Evolutionary conservation across 768 basidiomycete species (phyloP).

Genomic region (Phanerochaete sordida): DNA sequence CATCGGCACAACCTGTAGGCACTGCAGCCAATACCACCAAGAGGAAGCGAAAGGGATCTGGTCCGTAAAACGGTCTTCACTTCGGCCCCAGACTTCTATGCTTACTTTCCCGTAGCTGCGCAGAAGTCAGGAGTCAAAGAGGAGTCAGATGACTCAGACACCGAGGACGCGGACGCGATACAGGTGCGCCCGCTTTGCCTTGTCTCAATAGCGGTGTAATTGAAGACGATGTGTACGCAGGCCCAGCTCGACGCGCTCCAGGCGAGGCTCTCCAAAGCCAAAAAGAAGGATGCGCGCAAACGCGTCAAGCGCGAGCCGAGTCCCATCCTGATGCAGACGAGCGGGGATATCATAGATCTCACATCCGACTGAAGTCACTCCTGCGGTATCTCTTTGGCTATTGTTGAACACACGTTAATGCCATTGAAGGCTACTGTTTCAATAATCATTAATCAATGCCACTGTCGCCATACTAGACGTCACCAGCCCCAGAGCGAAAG

Average conservation of each 20-base stretch:
- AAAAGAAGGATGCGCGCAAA: background rate
- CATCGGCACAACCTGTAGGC: too few relatives aligned
- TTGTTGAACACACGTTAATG: too few relatives aligned
- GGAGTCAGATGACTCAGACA: background rate
- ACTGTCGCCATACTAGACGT: too few relatives aligned
- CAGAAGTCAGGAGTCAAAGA: background rate
- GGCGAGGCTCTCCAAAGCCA: background rate
- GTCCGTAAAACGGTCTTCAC: background rate
- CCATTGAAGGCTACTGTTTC: too few relatives aligned
- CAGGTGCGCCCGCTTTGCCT: background rate
- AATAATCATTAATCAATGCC: too few relatives aligned
- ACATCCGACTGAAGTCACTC: background rate
- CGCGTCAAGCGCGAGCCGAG: constrained; percentile 2
- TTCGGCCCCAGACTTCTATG: too few relatives aligned
- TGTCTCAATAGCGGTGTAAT: background rate
- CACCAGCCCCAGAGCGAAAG: too few relatives aligned
- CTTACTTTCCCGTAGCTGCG: background rate
- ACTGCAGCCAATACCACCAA: background rate
- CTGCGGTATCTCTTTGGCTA: too few relatives aligned
- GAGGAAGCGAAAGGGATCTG: background rate
- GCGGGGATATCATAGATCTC: background rate
- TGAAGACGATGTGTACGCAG: background rate
- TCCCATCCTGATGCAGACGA: background rate
- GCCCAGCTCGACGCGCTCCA: background rate
- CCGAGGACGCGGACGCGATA: background rate